Evolutionary conservation across 768 basidiomycete species (phyloP).

Genomic region (Tulasnella sp.): DNA sequence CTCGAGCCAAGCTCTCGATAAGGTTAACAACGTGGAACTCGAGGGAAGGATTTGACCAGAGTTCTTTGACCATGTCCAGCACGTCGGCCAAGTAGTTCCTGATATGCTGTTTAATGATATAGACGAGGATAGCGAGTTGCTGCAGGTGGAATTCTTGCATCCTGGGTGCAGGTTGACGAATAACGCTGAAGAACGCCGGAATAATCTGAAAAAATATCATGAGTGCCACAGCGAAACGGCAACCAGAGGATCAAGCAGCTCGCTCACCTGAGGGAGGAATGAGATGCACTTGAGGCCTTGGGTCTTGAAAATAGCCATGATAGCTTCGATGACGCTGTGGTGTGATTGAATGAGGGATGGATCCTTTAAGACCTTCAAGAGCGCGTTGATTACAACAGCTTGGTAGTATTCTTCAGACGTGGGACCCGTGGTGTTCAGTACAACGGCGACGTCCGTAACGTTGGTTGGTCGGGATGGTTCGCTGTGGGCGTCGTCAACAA

Average conservation of each 20-base stretch:
- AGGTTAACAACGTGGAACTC: slow-evolving; percentile 90
- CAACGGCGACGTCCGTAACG: slow-evolving; percentile 43
- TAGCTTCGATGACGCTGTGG: slow-evolving; percentile 91
- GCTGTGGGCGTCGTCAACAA: slow-evolving; percentile 58
- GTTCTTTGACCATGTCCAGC: slow-evolving; percentile 78
- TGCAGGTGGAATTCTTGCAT: slow-evolving; percentile 92
- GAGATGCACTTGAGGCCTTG: slow-evolving; percentile 95
- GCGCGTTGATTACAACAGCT: slow-evolving; percentile 84
- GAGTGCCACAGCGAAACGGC: neutral
- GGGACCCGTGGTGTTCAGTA: slow-evolving; percentile 43
- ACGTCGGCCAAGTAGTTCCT: slow-evolving; percentile 86
- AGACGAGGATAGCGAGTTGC: slow-evolving; percentile 90
- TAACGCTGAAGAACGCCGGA: slow-evolving; percentile 88
- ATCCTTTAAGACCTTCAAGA: slow-evolving; percentile 85
- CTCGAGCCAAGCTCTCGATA: slow-evolving; percentile 87
- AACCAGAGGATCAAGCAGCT: slow-evolving; percentile 33
- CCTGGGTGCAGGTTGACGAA: slow-evolving; percentile 73
- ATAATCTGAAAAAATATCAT: slow-evolving; percentile 53
- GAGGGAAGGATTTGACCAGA: slow-evolving; percentile 72
- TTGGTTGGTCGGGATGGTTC: slow-evolving; percentile 49
- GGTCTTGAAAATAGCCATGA: slow-evolving; percentile 99
- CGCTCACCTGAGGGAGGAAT: slow-evolving; percentile 81
- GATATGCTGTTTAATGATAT: slow-evolving; percentile 96
- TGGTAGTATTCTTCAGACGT: slow-evolving; percentile 96
- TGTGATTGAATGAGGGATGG: slow-evolving; percentile 81